Conservation (phyloP, 306 rosid genomes). For the Vigna angularis region DNA sequence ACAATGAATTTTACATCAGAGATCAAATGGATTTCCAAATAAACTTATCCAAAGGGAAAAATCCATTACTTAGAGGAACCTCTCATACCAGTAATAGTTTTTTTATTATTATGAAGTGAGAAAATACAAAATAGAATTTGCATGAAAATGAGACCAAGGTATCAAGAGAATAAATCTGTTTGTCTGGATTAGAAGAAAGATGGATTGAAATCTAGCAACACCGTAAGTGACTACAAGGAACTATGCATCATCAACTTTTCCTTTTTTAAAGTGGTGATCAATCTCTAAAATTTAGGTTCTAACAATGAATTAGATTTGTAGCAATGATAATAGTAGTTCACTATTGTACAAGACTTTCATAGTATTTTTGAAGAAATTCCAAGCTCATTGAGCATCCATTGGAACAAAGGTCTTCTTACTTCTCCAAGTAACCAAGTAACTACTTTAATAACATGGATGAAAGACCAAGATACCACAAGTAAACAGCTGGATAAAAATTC, state of each 20-base stretch:
- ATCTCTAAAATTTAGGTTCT: neutral
- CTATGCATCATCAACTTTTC: neutral
- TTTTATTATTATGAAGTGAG: neutral
- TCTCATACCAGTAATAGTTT: too few relatives aligned
- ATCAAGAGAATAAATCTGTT: neutral
- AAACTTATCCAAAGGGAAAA: neutral
- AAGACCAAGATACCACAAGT: slow-evolving; percentile 13
- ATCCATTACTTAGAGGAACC: neutral
- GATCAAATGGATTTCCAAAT: neutral
- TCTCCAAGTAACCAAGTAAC: neutral
- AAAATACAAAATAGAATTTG: neutral
- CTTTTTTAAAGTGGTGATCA: neutral
- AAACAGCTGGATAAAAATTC: neutral
- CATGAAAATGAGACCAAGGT: neutral
- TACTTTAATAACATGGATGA: neutral
- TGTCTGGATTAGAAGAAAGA: neutral
- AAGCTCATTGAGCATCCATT: neutral
- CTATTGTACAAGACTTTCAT: neutral
- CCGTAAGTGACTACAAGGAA: neutral
- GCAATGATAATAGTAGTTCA: neutral
- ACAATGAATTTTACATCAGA: neutral
- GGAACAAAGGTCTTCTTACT: neutral
- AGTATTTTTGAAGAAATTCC: neutral
- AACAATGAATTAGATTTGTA: neutral
- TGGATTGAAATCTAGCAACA: neutral